Conservation (phyloP, 768 basidiomycete species). For the Podaxis rugospora region DNA sequence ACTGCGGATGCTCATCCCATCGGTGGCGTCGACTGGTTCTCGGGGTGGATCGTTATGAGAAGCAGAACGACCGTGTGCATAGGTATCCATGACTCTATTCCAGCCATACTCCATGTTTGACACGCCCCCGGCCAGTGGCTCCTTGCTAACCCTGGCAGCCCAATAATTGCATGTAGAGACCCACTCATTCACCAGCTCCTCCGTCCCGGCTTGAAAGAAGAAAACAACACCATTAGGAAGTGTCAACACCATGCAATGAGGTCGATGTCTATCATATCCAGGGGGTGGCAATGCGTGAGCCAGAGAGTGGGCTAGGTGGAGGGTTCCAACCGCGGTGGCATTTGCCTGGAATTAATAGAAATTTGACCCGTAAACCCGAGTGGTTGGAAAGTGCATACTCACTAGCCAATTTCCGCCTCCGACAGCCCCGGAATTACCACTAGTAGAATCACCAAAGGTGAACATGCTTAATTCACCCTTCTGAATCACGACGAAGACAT, state of each 20-base stretch:
- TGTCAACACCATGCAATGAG: conserved; percentile 93
- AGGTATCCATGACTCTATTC: conserved; percentile 67
- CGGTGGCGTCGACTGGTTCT: conserved; percentile 44
- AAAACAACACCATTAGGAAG: conserved; percentile 87
- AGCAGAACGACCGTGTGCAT: conserved; percentile 44
- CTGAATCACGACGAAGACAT: conserved; percentile 94
- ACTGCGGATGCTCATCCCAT: conserved; percentile 49
- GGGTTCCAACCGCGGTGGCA: conserved; percentile 77
- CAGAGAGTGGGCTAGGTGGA: conserved; percentile 83
- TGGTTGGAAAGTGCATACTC: conserved; percentile 28
- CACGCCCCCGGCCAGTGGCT: conserved; percentile 92
- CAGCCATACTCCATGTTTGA: conserved; percentile 99
- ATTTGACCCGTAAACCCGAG: neutral
- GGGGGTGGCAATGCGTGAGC: conserved; percentile 86
- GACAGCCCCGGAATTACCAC: conserved; percentile 60
- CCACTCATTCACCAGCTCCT: conserved; percentile 99
- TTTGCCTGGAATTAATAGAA: conserved; percentile 56
- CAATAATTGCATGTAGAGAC: conserved; percentile 99
- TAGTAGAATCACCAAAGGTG: conserved; percentile 75
- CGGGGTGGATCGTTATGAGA: conserved; percentile 54
- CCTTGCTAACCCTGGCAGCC: conserved; percentile 93
- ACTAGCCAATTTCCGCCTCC: conserved; percentile 99
- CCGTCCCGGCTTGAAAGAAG: conserved; percentile 98
- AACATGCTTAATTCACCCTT: conserved; percentile 96
- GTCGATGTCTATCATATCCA: conserved; percentile 87